Conservation (phyloP, 2,329 filamentous ascomycete genomes). For the Penicillium thymicola region DNA sequence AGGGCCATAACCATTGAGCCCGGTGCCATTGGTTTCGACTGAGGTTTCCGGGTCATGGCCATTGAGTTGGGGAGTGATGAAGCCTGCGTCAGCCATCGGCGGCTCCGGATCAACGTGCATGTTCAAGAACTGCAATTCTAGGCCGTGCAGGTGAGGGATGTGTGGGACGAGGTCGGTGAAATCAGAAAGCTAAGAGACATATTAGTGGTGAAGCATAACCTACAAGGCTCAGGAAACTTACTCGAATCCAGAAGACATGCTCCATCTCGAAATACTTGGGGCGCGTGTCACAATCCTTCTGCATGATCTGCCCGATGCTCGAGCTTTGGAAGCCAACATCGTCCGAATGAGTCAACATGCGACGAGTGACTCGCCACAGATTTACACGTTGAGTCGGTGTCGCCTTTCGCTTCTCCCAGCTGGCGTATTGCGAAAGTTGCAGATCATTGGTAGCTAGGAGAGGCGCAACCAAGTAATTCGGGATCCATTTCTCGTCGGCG, state of each 20-base stretch:
- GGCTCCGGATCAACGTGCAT: slow-evolving; percentile 44
- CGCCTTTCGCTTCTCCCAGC: slow-evolving; percentile 46
- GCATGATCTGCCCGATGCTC: slow-evolving; percentile 39
- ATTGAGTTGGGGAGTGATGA: slow-evolving; percentile 28
- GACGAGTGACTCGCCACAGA: slow-evolving; percentile 48
- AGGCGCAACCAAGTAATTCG: slow-evolving; percentile 49
- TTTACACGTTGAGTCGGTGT: slow-evolving; percentile 44
- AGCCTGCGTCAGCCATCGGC: slow-evolving; percentile 19
- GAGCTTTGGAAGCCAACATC: slow-evolving; percentile 37
- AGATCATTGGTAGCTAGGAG: slow-evolving; percentile 50
- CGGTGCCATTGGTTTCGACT: slow-evolving; percentile 27
- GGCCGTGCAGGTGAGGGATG: slow-evolving; percentile 46
- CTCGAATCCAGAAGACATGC: slow-evolving; percentile 52
- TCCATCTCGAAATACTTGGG: slow-evolving; percentile 50
- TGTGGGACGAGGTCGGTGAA: slow-evolving; percentile 50
- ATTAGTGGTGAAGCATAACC: slow-evolving; percentile 5
- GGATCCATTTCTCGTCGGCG: slow-evolving; percentile 47
- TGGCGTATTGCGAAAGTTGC: slow-evolving; percentile 47
- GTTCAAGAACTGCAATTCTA: slow-evolving; percentile 38
- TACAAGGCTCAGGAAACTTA: slow-evolving; percentile 23
- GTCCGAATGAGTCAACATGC: slow-evolving; percentile 45
- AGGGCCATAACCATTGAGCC: slow-evolving; percentile 36
- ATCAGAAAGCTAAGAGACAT: slow-evolving; percentile 42
- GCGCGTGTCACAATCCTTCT: slow-evolving; percentile 42
- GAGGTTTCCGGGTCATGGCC: slow-evolving; percentile 27